Evolutionary conservation across 129 eudicot species (phyloP).

Genomic region (Tagetes erecta): DNA sequence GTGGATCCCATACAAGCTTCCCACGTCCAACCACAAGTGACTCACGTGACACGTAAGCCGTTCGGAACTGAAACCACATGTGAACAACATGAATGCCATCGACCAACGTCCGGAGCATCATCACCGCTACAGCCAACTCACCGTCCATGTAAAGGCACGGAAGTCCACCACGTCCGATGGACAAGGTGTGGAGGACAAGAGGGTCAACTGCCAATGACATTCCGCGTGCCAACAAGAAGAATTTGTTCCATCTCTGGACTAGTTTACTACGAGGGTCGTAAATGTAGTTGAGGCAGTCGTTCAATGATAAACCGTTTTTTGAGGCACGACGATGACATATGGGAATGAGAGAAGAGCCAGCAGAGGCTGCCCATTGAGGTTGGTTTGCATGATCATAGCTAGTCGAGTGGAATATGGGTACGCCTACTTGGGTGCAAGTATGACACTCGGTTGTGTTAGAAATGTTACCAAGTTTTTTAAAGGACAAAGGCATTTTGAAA

Average conservation of each 20-base stretch:
- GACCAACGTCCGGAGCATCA: conserved; percentile 65
- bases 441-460: conserved; percentile 61
- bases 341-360: conserved; percentile 83
- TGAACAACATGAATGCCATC: conserved; percentile 72
- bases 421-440: conserved; percentile 87
- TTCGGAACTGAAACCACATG: conserved; percentile 83
- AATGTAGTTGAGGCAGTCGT: conserved; percentile 37
- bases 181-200: conserved; percentile 73
- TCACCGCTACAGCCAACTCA: conserved; percentile 64
- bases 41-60: conserved; percentile 91
- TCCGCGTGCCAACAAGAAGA: conserved; percentile 75
- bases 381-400: conserved; percentile 82
- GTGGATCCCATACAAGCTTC: conserved; percentile 92
- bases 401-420: conserved; percentile 91
- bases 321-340: conserved; percentile 42
- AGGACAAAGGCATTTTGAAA: too few species aligned
- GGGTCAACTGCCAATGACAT: conserved; percentile 90
- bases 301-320: neutral
- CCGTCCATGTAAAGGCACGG: conserved; percentile 90
- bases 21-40: conserved; percentile 93
- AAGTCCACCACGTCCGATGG: conserved; percentile 70
- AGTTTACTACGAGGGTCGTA: conserved; percentile 76
- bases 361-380: conserved; percentile 86
- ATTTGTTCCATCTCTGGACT: conserved; percentile 76
- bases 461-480: neutral